Percentiles rank a stretch among this genome's conserved stretches.
Evolutionary conservation across 2,329 filamentous ascomycete species (phyloP).

Genomic region (Aspergillus amoenus): DNA sequence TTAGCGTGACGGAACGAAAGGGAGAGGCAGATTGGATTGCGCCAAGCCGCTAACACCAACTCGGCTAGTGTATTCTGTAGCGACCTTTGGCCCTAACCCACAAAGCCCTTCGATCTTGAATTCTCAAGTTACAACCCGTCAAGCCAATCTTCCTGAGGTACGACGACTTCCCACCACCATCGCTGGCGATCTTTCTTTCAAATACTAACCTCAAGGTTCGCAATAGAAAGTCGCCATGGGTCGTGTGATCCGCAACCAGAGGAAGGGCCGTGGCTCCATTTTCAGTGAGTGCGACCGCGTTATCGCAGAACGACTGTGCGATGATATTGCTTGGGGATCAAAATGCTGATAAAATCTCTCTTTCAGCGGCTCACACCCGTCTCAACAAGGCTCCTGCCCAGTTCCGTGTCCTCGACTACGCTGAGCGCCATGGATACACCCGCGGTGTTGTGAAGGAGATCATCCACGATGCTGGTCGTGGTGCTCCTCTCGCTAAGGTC

Average conservation of each 20-base stretch:
- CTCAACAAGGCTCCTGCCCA: slow-evolving; percentile 93
- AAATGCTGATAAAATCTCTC: slow-evolving; percentile 34
- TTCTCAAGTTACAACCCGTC: slow-evolving; percentile 43
- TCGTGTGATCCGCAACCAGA: slow-evolving; percentile 76
- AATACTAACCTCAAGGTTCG: slow-evolving; percentile 37
- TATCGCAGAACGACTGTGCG: slow-evolving; percentile 15
- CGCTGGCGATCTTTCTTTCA: slow-evolving; percentile 27
- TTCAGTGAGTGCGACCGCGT: slow-evolving; percentile 62
- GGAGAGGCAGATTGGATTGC: not conserved
- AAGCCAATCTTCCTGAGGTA: slow-evolving; percentile 47
- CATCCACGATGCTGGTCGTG: slow-evolving; percentile 97
- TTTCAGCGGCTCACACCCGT: slow-evolving; percentile 73
- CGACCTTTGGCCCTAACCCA: slow-evolving; percentile 46
- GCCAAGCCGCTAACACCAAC: slow-evolving; percentile 32
- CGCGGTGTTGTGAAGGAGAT: slow-evolving; percentile 98
- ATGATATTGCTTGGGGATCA: slow-evolving; percentile 11
- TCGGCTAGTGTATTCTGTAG: slow-evolving; percentile 41
- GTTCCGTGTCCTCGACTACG: slow-evolving; percentile 95
- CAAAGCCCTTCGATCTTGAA: slow-evolving; percentile 42
- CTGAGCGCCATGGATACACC: slow-evolving; percentile 96
- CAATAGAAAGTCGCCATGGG: slow-evolving; percentile 53
- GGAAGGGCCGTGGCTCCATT: slow-evolving; percentile 74
- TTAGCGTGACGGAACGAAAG: not conserved
- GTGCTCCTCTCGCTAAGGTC: slow-evolving; percentile 95
- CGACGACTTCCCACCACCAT: slow-evolving; percentile 33